Evolutionary conservation across 169 alveolate species (phyloP).

Genomic region (Plasmodium gonderi): DNA sequence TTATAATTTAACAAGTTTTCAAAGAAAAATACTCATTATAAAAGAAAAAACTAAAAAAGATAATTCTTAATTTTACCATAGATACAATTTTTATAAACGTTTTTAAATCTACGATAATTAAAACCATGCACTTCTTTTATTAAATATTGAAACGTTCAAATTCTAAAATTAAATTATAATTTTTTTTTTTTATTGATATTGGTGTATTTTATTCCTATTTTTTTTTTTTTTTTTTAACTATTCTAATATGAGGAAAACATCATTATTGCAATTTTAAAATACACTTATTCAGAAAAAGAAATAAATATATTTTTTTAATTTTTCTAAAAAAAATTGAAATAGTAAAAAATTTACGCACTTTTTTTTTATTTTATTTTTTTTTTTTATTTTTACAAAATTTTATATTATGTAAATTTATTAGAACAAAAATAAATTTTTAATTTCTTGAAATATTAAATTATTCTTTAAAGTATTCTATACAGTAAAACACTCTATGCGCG

Average conservation of each 20-base stretch:
- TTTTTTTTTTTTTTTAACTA: neutral
- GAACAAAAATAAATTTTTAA: neutral
- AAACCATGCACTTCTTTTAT: neutral
- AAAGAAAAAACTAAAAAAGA: neutral
- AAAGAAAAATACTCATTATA: neutral
- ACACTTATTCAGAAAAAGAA: neutral
- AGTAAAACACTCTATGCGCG: neutral
- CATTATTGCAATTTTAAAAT: neutral
- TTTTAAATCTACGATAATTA: neutral
- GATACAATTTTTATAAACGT: neutral
- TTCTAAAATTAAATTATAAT: neutral
- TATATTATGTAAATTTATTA: neutral
- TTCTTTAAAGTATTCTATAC: too few species aligned
- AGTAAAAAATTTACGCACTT: neutral
- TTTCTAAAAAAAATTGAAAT: neutral
- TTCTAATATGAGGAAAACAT: neutral
- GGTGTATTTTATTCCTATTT: neutral
- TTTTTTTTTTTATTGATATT: neutral
- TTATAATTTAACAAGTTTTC: neutral
- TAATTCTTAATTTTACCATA: neutral
- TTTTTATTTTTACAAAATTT: neutral
- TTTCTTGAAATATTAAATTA: neutral
- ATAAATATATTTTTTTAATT: neutral
- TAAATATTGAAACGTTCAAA: neutral
- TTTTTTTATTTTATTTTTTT: neutral